Percentiles rank a stretch among this genome's conserved stretches.
phyloP scores from a whole-genome alignment of 2,329 filamentous ascomycete genomes.

The Dactylella cylindrospora region DNA sequence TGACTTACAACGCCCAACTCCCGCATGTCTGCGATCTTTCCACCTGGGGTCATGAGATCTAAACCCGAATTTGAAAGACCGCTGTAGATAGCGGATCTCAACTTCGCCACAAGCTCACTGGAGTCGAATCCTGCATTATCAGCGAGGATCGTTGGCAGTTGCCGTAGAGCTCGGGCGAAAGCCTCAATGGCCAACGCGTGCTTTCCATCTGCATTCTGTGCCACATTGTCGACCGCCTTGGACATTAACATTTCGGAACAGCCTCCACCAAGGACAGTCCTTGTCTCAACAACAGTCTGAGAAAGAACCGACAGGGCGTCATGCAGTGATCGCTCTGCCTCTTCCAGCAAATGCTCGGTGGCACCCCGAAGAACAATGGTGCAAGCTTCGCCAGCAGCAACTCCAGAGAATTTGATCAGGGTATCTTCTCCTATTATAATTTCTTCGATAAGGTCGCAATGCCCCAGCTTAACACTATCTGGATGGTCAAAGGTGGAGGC shows the following conservation, averaged over 20 bases:
- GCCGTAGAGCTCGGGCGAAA: constrained; percentile 84
- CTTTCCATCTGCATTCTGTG: constrained; percentile 93
- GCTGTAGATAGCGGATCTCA: constrained; percentile 92
- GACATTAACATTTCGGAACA: constrained; percentile 99
- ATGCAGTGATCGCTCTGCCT: constrained; percentile 92
- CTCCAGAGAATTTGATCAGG: constrained; percentile 94
- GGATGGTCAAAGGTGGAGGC: constrained; percentile 97
- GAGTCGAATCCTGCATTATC: constrained; percentile 97
- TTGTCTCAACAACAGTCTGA: constrained; percentile 91
- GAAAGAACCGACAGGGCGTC: constrained; percentile 94
- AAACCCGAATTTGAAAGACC: constrained; percentile 90
- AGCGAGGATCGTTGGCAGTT: constrained; percentile 92
- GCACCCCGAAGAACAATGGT: constrained; percentile 95
- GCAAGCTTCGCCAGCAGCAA: constrained; percentile 89
- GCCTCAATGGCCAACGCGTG: constrained; percentile 89
- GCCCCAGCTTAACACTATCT: constrained; percentile 91
- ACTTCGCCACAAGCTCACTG: constrained; percentile 84
- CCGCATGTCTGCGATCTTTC: constrained; percentile 92
- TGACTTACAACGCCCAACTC: constrained; percentile 70
- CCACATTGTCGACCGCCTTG: constrained; percentile 91
- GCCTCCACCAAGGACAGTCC: constrained; percentile 89
- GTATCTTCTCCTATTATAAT: constrained; percentile 98
- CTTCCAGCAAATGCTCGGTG: constrained; percentile 93
- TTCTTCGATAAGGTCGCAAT: constrained; percentile 94
- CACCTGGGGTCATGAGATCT: constrained; percentile 83